A percentile compares a stretch with the other conserved stretches of the same genome.
Conservation (phyloP, 331 rosid species). For the Telfairia occidentalis region DNA sequence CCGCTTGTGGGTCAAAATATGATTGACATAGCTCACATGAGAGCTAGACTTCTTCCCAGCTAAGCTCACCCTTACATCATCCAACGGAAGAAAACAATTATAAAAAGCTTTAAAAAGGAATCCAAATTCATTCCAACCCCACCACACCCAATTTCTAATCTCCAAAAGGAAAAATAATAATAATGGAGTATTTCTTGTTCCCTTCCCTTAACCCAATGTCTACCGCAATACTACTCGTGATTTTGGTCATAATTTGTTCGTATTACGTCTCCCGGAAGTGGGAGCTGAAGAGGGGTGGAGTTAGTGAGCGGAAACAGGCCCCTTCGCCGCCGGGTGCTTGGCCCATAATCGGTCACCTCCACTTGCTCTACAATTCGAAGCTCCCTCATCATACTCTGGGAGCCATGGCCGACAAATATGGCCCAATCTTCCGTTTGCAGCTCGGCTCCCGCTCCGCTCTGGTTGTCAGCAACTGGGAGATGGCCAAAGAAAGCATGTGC, state of each 20-base stretch:
- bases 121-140: not conserved
- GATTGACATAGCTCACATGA: too few relatives aligned
- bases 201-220: not conserved
- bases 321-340: slow-evolving; percentile 25
- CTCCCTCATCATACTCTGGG: slow-evolving; percentile 27
- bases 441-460: slow-evolving; percentile 20
- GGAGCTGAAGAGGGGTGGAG: not conserved
- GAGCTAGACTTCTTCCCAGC: too few relatives aligned
- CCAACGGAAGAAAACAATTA: too few relatives aligned
- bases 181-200: not conserved
- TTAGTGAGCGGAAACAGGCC: not conserved
- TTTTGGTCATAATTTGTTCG: slow-evolving; percentile 9
- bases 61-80: too few relatives aligned
- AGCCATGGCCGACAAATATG: slow-evolving; percentile 25
- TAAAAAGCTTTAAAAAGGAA: not conserved
- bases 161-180: too few relatives aligned
- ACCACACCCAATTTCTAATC: not conserved
- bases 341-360: slow-evolving; percentile 34
- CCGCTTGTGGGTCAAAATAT: too few relatives aligned
- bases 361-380: slow-evolving; percentile 7
- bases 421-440: slow-evolving; percentile 20
- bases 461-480: slow-evolving; percentile 24
- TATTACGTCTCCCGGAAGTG: not conserved
- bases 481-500: slow-evolving; percentile 24
- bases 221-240: not conserved